Conservation (phyloP, 169 alveolate genomes). For the Plasmodium relictum region DNA sequence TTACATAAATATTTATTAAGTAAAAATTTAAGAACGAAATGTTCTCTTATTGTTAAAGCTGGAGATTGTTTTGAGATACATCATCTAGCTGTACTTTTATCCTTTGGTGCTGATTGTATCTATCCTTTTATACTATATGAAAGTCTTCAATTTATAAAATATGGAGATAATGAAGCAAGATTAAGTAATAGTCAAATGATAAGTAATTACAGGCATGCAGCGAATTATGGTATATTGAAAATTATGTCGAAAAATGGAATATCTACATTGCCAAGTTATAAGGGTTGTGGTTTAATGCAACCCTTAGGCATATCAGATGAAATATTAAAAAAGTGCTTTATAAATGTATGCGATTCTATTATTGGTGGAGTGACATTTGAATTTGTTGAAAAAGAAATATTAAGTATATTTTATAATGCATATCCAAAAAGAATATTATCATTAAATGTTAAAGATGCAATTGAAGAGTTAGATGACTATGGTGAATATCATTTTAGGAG, state of each 20-base stretch:
- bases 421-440: constrained; percentile 78
- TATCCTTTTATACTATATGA: constrained; percentile 84
- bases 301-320: constrained; percentile 80
- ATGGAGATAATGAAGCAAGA: constrained; percentile 71
- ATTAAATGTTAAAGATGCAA: constrained; percentile 78
- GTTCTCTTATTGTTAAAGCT: constrained; percentile 77
- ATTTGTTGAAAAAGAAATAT: constrained; percentile 75
- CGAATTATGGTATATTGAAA: constrained; percentile 79
- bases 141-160: constrained; percentile 67
- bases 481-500: constrained; percentile 85
- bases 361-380: constrained; percentile 77
- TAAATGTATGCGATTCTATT: constrained; percentile 74
- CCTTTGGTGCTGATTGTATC: constrained; percentile 87
- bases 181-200: constrained; percentile 69
- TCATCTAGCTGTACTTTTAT: constrained; percentile 80
- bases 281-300: constrained; percentile 83
- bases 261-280: constrained; percentile 83
- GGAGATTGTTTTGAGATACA: constrained; percentile 79
- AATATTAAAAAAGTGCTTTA: constrained; percentile 74
- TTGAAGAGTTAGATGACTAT: constrained; percentile 79
- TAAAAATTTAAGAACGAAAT: constrained; percentile 75
- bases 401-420: constrained; percentile 78
- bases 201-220: constrained; percentile 78
- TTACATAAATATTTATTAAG: constrained; percentile 73
- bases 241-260: constrained; percentile 87